Evolutionary conservation across 2,329 filamentous ascomycete species (phyloP).

Genomic region (Orbilia blumenaviensis): DNA sequence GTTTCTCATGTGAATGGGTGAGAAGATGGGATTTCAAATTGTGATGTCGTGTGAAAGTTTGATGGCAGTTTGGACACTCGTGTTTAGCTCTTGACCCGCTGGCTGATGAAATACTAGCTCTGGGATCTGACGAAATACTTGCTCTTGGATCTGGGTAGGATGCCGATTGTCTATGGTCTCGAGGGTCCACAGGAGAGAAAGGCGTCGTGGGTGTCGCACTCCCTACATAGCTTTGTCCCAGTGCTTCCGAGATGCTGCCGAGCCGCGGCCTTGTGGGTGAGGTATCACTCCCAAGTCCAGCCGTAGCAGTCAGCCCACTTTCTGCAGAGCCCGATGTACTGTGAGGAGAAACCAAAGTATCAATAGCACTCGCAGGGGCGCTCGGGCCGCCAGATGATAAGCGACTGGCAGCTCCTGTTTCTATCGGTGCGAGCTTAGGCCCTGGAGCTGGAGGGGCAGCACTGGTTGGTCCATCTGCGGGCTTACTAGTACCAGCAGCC

Average conservation of each 20-base stretch:
- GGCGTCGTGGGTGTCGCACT: slow-evolving; percentile 44
- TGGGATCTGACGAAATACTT: slow-evolving; percentile 47
- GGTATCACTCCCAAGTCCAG: slow-evolving; percentile 50
- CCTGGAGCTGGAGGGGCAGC: slow-evolving; percentile 43
- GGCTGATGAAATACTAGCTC: slow-evolving; percentile 47
- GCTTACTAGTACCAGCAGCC: slow-evolving; percentile 26
- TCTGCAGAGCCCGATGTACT: slow-evolving; percentile 50
- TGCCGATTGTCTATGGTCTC: slow-evolving; percentile 35
- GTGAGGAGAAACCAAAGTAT: slow-evolving; percentile 36
- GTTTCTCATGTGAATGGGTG: slow-evolving; percentile 98
- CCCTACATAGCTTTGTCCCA: slow-evolving; percentile 30
- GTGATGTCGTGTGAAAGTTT: slow-evolving; percentile 95
- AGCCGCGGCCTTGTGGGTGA: slow-evolving; percentile 49
- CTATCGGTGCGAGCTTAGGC: slow-evolving; percentile 48
- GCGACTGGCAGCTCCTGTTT: slow-evolving; percentile 32
- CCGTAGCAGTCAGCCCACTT: slow-evolving; percentile 47
- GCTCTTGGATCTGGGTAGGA: slow-evolving; percentile 46
- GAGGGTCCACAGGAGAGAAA: slow-evolving; percentile 43
- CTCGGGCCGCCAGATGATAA: slow-evolving; percentile 37
- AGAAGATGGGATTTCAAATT: slow-evolving; percentile 97
- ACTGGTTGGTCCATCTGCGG: slow-evolving; percentile 29
- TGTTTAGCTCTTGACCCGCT: slow-evolving; percentile 69
- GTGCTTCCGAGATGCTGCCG: slow-evolving; percentile 46
- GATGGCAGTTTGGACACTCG: slow-evolving; percentile 94
- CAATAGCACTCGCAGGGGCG: slow-evolving; percentile 37